Percentiles rank a stretch among this genome's conserved stretches.
Conservation (phyloP, 2,329 filamentous ascomycete genomes). For the Emydomyces testavorans region DNA sequence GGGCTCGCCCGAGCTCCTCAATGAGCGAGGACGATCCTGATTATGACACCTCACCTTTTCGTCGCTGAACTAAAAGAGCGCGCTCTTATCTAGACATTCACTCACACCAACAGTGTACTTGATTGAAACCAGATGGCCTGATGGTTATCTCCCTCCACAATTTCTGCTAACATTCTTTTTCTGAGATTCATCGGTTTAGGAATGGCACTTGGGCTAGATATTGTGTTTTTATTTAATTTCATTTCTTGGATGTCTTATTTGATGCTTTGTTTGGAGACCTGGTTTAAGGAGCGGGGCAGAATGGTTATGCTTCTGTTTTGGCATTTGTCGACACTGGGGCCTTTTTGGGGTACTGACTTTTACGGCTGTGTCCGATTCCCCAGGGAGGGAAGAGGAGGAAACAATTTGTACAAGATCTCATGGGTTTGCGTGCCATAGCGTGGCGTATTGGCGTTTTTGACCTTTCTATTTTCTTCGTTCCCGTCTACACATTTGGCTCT, state of each 20-base stretch:
- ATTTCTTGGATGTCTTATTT: constrained; percentile 7
- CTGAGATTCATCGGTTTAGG: not conserved
- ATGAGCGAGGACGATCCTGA: constrained; percentile 11
- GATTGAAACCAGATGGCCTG: no score
- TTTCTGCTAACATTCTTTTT: not conserved
- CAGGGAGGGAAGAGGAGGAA: not conserved
- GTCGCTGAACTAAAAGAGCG: constrained; percentile 2
- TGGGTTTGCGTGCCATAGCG: constrained; percentile 8
- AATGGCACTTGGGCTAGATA: no score
- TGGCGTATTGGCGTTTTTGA: constrained; percentile 10
- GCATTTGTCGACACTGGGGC: no score
- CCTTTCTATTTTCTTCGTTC: not conserved
- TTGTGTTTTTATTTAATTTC: not conserved
- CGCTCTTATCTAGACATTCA: no score
- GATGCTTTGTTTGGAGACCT: not conserved
- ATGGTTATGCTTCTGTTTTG: no score
- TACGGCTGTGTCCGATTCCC: not conserved
- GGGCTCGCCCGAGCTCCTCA: constrained; percentile 4
- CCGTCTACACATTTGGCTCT: not conserved
- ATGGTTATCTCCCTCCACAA: not conserved
- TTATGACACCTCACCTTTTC: constrained; percentile 9
- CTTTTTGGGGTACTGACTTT: not conserved
- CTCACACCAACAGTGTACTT: no score
- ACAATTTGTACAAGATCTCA: constrained; percentile 9
- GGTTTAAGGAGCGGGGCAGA: no score